Base-by-base conservation (phyloP, 805 yeast genomes). In the Yarrowia yakushimensis region DNA sequence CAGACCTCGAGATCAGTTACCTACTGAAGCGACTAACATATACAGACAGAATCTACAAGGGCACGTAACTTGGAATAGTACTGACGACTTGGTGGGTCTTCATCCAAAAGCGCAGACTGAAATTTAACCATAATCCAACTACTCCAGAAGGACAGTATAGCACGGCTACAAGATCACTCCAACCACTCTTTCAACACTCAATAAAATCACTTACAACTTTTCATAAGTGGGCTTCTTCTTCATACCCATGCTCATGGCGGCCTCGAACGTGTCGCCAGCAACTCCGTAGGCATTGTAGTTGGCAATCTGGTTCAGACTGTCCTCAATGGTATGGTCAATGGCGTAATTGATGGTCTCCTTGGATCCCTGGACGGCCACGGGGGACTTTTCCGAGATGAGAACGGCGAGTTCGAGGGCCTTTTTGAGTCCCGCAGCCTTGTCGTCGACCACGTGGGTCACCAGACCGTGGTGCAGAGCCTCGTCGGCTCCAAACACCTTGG, bases 311-410 rank as follows among this genome's bases (percentile, higher is more conserved):
- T 72, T 71, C 68, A 86, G 75, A 1, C 88, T 87, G 22, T 78
- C 77, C 25, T 75, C 76, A 10, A 76, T 72, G 10, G 73, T 67
- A 62, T 73, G 76, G 63, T 74, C 77, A 2, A 74, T 60, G 22
- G 78, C 78, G 55, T 70, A 73, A 65, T 84, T 83, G 66, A 87
- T 68, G 60, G 80, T 71, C 62, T 75, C 76, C 73, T 87, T 87
- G 4, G 88, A 82, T 12, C 91, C 92, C 65, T 73, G 77, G 36
- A 87, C 77, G 18, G 89, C 88, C 75, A 88, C 85, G 27, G 77
- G 79, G 43, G 80, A 78, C 70, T 81, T 78, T 2, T 63, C 59
- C 36, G 79, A 77, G 31, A 87, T 82, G 17, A 68, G 71, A 4
- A 63, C 63, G 0, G 88, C 93, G 39, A 84, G 67, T 30, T 76